Conservation (phyloP, 2,329 filamentous ascomycete species). For the Monosporascus sp. region DNA sequence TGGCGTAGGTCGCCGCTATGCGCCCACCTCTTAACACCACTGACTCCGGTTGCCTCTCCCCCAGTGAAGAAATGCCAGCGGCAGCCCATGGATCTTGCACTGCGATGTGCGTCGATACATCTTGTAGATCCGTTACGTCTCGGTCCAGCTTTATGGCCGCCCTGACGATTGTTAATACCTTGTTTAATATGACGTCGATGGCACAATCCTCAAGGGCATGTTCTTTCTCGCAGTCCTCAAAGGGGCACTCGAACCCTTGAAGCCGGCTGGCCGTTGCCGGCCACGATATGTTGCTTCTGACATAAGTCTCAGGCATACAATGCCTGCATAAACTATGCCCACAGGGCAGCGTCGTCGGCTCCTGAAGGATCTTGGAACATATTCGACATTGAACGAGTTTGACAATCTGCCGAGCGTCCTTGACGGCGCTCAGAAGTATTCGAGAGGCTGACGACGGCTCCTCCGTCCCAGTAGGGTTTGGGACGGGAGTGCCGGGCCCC, state of each 20-base stretch:
- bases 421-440: constrained; percentile 39
- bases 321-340: constrained; percentile 69
- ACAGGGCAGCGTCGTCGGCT: constrained; percentile 74
- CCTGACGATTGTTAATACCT: constrained; percentile 58
- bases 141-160: constrained; percentile 42
- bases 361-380: constrained; percentile 63
- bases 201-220: constrained; percentile 75
- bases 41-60: constrained; percentile 25
- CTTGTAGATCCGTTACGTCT: constrained; percentile 25
- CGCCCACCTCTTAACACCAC: constrained; percentile 48
- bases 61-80: constrained; percentile 36
- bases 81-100: constrained; percentile 33
- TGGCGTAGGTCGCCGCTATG: constrained; percentile 59
- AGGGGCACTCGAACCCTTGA: constrained; percentile 70
- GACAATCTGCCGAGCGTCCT: constrained; percentile 58
- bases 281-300: constrained; percentile 69
- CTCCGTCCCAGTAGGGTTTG: constrained; percentile 14
- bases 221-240: constrained; percentile 58
- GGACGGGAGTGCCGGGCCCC: constrained; percentile 9
- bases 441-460: constrained; percentile 11
- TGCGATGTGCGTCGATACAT: constrained; percentile 34
- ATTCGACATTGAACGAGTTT: constrained; percentile 71
- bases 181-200: constrained; percentile 70
- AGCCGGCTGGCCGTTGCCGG: constrained; percentile 62
- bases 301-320: constrained; percentile 65